Evolutionary conservation across 345 rosid genomes (phyloP).

Genomic region (Streptanthus diversifolius): DNA sequence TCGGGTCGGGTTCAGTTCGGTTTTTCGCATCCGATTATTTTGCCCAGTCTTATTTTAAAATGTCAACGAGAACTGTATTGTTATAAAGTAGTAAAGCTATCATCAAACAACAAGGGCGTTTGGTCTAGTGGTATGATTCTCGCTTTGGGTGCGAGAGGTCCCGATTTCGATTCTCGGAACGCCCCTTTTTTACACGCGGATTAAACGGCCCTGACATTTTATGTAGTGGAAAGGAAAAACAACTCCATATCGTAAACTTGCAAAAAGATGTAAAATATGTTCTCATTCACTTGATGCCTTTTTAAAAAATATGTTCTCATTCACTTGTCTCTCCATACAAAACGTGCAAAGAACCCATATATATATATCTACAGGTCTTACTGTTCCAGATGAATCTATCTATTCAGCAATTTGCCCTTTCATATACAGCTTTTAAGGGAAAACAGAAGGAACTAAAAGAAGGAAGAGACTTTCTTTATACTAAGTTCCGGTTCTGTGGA

Average conservation of each 20-base stretch:
- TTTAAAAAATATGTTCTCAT: neutral
- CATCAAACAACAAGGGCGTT: slow-evolving; percentile 40
- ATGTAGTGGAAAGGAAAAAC: neutral
- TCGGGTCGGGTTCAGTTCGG: no score
- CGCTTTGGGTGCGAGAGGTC: slow-evolving; percentile 95
- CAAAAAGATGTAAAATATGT: neutral
- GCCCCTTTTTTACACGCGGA: neutral
- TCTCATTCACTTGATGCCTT: neutral
- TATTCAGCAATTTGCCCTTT: slow-evolving; percentile 1
- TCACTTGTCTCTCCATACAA: neutral
- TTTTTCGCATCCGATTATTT: no score
- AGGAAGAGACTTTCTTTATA: slow-evolving; percentile 32
- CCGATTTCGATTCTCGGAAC: slow-evolving; percentile 75
- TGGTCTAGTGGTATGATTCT: slow-evolving; percentile 95
- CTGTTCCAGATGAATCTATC: slow-evolving; percentile 3
- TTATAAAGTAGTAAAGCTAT: no score
- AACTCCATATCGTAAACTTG: neutral
- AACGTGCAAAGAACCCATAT: neutral
- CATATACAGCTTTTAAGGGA: slow-evolving; percentile 2
- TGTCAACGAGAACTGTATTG: no score
- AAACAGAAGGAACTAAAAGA: neutral
- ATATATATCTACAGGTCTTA: slow-evolving; percentile 6
- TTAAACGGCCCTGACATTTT: neutral
- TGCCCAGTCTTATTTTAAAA: no score
- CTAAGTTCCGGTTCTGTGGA: slow-evolving; percentile 45